These are phyloP conservation scores for Diospyros kaki DNA, from an alignment of 148 eudicot genomes.

Conservation along the genomic window DNA sequence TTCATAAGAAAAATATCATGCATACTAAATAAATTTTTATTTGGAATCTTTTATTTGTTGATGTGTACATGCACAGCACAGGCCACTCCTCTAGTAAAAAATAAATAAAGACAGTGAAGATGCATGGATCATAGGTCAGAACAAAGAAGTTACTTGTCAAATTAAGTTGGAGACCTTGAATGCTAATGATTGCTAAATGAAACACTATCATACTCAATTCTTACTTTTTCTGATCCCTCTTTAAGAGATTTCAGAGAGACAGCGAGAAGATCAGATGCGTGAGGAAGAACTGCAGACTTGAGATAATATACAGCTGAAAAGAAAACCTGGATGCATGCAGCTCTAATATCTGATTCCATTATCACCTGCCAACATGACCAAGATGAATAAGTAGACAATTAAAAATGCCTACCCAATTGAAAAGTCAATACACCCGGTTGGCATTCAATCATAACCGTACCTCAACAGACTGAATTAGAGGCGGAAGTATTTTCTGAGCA, in stretches of 20 bases:
- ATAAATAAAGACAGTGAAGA: no score
- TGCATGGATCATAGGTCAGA: no score
- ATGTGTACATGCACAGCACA: no score
- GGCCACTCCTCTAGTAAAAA: no score
- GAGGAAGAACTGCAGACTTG: slow-evolving; percentile 47
- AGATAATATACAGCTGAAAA: slow-evolving; percentile 68
- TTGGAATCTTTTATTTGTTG: no score
- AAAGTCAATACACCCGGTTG: background rate
- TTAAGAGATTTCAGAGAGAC: slow-evolving; percentile 47
- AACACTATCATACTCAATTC: background rate
- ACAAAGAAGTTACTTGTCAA: no score
- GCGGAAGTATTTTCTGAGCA: slow-evolving; percentile 44
- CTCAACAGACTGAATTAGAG: slow-evolving; percentile 38
- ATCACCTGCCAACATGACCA: slow-evolving; percentile 26
- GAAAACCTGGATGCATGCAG: slow-evolving; percentile 66
- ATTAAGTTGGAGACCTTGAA: background rate
- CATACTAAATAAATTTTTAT: no score
- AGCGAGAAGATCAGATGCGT: slow-evolving; percentile 44
- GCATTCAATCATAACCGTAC: slow-evolving; percentile 16
- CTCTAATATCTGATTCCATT: slow-evolving; percentile 45
- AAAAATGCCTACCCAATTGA: no score
- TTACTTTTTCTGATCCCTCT: slow-evolving; percentile 58
- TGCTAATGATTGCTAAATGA: background rate
- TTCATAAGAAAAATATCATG: no score
- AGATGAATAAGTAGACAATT: slow-evolving; percentile 1